A percentile compares a stretch with the other conserved stretches of the same genome.
These are phyloP conservation scores for Zoysia matrella DNA, from an alignment of 202 grass and related monocot species.

Conservation along the genomic window DNA sequence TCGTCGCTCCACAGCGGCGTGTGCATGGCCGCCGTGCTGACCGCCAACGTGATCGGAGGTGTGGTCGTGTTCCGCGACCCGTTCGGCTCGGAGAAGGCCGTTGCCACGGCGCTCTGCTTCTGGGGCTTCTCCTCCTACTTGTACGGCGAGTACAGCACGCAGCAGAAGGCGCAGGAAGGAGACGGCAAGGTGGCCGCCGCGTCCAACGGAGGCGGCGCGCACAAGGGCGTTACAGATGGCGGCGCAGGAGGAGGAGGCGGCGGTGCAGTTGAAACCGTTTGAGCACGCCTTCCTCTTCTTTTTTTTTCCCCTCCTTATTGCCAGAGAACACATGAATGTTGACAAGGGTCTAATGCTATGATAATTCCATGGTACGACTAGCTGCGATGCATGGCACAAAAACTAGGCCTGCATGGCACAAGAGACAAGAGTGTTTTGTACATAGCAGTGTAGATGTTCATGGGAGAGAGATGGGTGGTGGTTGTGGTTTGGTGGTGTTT, in stretches of 20 bases:
- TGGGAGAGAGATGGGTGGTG: not conserved
- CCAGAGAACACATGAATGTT: not conserved
- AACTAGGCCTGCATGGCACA: conserved; percentile 50
- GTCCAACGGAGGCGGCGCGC: no score
- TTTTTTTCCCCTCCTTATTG: not conserved
- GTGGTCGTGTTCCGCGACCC: conserved; percentile 74
- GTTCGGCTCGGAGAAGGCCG: conserved; percentile 55
- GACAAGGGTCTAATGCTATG: not conserved
- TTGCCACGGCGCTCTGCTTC: no score
- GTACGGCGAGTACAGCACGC: no score
- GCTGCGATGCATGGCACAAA: conserved; percentile 31
- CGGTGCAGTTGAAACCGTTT: conserved; percentile 50
- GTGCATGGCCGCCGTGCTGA: conserved; percentile 54
- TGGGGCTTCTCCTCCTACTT: no score
- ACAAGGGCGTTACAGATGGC: conserved; percentile 42
- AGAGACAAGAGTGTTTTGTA: conserved; percentile 43
- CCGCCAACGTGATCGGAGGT: conserved; percentile 80
- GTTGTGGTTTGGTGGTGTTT: conserved; percentile 16
- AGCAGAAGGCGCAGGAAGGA: no score
- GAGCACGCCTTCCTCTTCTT: not conserved
- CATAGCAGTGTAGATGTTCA: conserved; percentile 29
- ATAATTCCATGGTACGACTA: no score
- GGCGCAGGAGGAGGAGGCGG: conserved; percentile 19
- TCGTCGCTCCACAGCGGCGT: conserved; percentile 70
- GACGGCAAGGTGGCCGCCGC: no score